Conservation (phyloP, 1,284 basidiomycete genomes). For the Rhodotorula sp. region DNA sequence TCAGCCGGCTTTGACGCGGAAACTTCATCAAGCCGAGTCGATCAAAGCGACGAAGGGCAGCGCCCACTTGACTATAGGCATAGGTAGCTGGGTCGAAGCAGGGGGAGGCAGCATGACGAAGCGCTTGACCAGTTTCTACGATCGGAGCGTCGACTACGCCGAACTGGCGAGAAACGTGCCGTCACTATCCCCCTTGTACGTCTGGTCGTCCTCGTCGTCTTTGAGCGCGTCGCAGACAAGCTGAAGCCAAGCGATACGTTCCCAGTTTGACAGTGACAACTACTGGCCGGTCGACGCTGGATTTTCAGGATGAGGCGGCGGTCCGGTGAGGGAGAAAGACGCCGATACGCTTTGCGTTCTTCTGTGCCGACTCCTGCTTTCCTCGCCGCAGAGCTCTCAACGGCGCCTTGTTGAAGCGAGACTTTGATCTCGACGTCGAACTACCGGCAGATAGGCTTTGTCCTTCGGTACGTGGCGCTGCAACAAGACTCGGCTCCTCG, state of each 20-base stretch:
- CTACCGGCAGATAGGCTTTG: slow-evolving; percentile 74
- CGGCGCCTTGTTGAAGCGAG: slow-evolving; percentile 68
- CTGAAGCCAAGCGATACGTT: no score
- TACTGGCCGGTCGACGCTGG: slow-evolving; percentile 57
- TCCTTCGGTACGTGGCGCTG: slow-evolving; percentile 65
- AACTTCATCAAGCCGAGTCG: no score
- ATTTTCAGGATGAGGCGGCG: slow-evolving; percentile 68
- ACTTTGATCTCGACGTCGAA: slow-evolving; percentile 65
- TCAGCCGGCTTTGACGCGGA: no score
- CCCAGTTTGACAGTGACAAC: slow-evolving; percentile 1
- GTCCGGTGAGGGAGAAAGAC: slow-evolving; percentile 59
- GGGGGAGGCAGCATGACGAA: no score
- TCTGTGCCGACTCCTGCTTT: not conserved
- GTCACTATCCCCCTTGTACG: slow-evolving; percentile 64
- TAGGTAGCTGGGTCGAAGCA: no score
- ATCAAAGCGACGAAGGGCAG: no score
- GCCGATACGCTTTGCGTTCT: not conserved
- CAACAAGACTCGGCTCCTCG: accelerated
- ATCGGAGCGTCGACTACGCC: slow-evolving; percentile 62
- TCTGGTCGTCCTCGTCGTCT: slow-evolving; percentile 13
- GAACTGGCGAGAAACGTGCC: slow-evolving; percentile 62
- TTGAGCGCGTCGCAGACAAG: no score
- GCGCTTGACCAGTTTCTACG: slow-evolving; percentile 48
- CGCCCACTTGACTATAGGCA: no score
- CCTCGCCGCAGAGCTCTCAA: slow-evolving; percentile 64